phyloP scores from a whole-genome alignment of 176 grass and related monocot genomes.

The Oryza glaberrima region DNA sequence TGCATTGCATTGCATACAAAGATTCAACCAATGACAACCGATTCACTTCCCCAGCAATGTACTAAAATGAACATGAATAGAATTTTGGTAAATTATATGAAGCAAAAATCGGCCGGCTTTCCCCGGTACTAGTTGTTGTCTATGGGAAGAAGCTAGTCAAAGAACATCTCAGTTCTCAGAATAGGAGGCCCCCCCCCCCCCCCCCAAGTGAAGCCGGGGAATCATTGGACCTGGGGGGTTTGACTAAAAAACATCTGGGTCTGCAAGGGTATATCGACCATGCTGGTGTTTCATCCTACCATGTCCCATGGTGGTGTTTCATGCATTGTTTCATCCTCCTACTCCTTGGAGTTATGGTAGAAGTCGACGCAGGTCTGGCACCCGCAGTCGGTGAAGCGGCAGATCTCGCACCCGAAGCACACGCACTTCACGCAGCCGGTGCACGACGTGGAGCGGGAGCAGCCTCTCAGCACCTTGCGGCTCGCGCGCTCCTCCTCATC shows the following conservation, averaged over 20 bases:
- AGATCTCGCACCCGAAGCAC: conserved; percentile 88
- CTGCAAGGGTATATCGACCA: background rate
- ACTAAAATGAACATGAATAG: conserved; percentile 1
- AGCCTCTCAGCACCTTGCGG: conserved; percentile 84
- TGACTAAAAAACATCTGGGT: background rate
- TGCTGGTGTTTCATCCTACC: no score
- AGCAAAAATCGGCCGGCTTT: conserved; percentile 26
- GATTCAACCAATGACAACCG: background rate
- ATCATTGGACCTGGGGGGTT: background rate
- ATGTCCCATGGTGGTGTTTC: conserved; percentile 3
- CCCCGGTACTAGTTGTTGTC: background rate
- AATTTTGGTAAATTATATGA: conserved; percentile 4
- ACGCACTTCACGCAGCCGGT: conserved; percentile 87
- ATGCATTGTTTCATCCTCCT: conserved; percentile 5
- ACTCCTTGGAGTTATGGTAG: conserved; percentile 63
- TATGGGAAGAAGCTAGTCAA: conserved; percentile 30
- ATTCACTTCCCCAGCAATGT: background rate
- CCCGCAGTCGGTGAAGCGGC: conserved; percentile 86
- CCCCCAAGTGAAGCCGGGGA: background rate
- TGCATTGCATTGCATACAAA: background rate
- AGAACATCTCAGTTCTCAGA: conserved; percentile 12
- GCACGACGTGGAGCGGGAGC: conserved; percentile 70
- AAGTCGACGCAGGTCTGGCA: conserved; percentile 96
- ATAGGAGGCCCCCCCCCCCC: background rate
- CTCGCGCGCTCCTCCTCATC: conserved; percentile 91